Evolutionary conservation across 768 basidiomycete genomes (phyloP).

Genomic region (Royoungia palumana): DNA sequence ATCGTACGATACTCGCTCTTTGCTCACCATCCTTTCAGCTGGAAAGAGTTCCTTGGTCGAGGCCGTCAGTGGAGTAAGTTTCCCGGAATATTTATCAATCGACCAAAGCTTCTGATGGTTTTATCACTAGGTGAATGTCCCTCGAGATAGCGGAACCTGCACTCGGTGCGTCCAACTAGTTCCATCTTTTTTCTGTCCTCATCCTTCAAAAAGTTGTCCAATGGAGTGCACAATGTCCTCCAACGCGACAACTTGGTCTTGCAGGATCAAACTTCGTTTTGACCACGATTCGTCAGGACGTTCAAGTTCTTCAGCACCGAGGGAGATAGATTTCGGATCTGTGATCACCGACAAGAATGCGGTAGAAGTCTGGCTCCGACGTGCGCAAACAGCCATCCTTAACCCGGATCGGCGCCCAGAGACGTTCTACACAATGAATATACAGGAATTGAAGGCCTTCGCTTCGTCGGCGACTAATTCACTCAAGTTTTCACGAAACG

Average conservation of each 20-base stretch:
- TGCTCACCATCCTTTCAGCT: constrained; percentile 31
- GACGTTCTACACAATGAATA: constrained; percentile 22
- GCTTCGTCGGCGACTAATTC: constrained; percentile 17
- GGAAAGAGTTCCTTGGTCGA: constrained; percentile 62
- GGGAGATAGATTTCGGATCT: constrained; percentile 28
- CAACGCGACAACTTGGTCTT: constrained; percentile 38
- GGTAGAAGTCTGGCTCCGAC: constrained; percentile 43
- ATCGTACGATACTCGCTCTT: neutral
- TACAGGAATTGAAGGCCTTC: constrained; percentile 24
- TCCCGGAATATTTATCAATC: neutral
- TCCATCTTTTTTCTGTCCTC: neutral
- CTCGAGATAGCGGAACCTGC: constrained; percentile 59
- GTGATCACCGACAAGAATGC: constrained; percentile 27
- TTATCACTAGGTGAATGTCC: constrained; percentile 49
- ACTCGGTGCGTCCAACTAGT: constrained; percentile 39
- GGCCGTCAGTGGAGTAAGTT: constrained; percentile 50
- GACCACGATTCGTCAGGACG: constrained; percentile 32
- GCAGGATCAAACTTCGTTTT: constrained; percentile 42
- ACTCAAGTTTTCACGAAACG: constrained; percentile 48
- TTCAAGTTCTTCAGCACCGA: constrained; percentile 1
- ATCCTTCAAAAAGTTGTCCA: constrained; percentile 40
- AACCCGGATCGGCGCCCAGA: constrained; percentile 19
- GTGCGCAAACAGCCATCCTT: constrained; percentile 46
- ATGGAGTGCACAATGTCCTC: constrained; percentile 52
- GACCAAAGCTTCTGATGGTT: neutral